Evolutionary conservation across 805 yeast species (phyloP).

Genomic region (Jamesozyma rosinii): DNA sequence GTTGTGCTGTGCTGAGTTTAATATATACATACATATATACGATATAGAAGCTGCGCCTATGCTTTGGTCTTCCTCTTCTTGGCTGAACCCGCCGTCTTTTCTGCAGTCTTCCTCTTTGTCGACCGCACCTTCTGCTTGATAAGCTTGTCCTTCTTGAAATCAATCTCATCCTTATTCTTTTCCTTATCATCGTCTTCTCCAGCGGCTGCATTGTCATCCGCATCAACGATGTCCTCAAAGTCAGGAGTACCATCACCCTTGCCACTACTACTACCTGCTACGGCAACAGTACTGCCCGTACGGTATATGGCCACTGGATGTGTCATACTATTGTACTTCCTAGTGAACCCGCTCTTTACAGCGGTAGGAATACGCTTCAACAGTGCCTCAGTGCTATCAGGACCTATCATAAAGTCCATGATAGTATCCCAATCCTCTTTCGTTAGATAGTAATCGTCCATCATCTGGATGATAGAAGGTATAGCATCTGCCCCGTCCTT

Average conservation of each 20-base stretch:
- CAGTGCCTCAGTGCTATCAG: conserved; percentile 35
- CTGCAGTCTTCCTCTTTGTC: conserved; percentile 18
- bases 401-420: conserved; percentile 76
- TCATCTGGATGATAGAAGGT: conserved; percentile 48
- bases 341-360: conserved; percentile 79
- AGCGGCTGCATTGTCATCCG: conserved; percentile 25
- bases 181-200: conserved; percentile 24
- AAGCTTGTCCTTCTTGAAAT: conserved; percentile 32
- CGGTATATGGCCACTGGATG: conserved; percentile 84
- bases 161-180: conserved; percentile 25
- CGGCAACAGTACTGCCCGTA: conserved; percentile 51
- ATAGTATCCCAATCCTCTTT: conserved; percentile 88
- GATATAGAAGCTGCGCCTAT: no score
- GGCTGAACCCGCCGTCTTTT: conserved; percentile 1
- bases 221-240: conserved; percentile 32
- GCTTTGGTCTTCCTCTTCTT: conserved; percentile 17
- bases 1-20: no score
- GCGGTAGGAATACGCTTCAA: conserved; percentile 61
- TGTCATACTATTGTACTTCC: conserved; percentile 61
- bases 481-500: conserved; percentile 54
- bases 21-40: no score
- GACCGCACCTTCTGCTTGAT: conserved; percentile 28
- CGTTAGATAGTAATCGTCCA: conserved; percentile 82
- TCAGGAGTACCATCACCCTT: conserved; percentile 22
- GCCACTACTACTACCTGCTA: conserved; percentile 12